Percentiles rank a stretch among this genome's conserved stretches.
Conservation (phyloP, 2,329 filamentous ascomycete species). For the Teratosphaeria viscida region DNA sequence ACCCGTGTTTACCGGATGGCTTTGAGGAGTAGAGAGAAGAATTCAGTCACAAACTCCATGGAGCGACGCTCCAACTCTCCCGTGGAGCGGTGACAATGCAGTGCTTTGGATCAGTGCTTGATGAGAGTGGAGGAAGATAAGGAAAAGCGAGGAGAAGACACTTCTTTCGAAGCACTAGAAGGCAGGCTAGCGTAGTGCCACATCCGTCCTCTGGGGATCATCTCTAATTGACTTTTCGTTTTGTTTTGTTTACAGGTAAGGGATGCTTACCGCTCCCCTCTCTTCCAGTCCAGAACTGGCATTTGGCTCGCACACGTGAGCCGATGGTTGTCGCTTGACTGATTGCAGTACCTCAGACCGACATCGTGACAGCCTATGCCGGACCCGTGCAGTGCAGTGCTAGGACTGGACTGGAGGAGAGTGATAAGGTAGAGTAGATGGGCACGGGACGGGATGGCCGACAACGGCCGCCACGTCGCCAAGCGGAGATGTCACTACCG, state of each 20-base stretch:
- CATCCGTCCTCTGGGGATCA: background rate
- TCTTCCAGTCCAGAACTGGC: background rate
- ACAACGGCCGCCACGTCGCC: too few species aligned
- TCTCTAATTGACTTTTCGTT: background rate
- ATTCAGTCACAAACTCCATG: conserved; percentile 24
- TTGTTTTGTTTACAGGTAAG: background rate
- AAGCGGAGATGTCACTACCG: too few species aligned
- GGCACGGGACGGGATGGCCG: too few species aligned
- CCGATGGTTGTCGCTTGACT: too few species aligned
- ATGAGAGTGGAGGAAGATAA: background rate
- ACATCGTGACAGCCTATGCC: too few species aligned
- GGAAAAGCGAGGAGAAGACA: background rate
- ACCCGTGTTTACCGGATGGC: conserved; percentile 11
- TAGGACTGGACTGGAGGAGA: too few species aligned
- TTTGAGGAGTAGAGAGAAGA: conserved; percentile 26
- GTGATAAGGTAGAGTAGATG: too few species aligned
- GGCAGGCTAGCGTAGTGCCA: background rate
- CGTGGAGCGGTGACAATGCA: background rate
- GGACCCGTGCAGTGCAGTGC: too few species aligned
- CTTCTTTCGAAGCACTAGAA: background rate
- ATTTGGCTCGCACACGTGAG: background rate
- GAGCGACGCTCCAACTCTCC: background rate
- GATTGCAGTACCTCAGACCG: too few species aligned
- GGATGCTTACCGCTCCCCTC: background rate
- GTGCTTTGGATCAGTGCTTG: background rate